Percentiles rank a stretch among this genome's conserved stretches.
Conservation (phyloP, 2,329 filamentous ascomycete species). For the Xylariaceae sp. region DNA sequence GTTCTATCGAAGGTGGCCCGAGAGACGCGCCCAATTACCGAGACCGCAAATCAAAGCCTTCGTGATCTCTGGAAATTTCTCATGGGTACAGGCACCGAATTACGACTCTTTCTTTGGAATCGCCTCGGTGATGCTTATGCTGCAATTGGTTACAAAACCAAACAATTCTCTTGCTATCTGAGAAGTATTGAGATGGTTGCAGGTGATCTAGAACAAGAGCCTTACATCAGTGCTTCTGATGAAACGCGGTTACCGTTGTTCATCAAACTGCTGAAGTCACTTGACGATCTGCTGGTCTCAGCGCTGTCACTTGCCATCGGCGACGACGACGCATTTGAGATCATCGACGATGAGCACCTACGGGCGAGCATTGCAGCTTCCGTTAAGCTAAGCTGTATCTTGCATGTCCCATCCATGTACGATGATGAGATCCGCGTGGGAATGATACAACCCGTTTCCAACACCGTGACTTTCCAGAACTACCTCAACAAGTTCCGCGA, state of each 20-base stretch:
- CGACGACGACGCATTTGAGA: conserved; percentile 68
- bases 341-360: conserved; percentile 75
- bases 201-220: conserved; percentile 54
- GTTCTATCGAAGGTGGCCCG: conserved; percentile 17
- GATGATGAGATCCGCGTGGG: conserved; percentile 84
- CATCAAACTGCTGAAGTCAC: conserved; percentile 69
- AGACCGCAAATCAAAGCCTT: conserved; percentile 53
- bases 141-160: conserved; percentile 77
- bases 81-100: conserved; percentile 70
- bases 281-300: conserved; percentile 71
- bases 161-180: conserved; percentile 81
- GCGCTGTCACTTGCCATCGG: conserved; percentile 65
- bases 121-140: conserved; percentile 85
- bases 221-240: conserved; percentile 54
- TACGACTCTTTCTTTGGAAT: conserved; percentile 85
- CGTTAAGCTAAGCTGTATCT: conserved; percentile 63
- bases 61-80: conserved; percentile 83
- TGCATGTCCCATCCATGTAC: conserved; percentile 74
- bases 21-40: conserved; percentile 40
- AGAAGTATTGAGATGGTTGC: conserved; percentile 81
- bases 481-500: conserved; percentile 72
- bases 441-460: conserved; percentile 55
- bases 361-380: conserved; percentile 67
- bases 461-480: conserved; percentile 49
- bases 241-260: conserved; percentile 65